These are phyloP conservation scores for Speleostelium caveatum DNA, from an alignment of 78 protist genomes.

Conservation along the genomic window DNA sequence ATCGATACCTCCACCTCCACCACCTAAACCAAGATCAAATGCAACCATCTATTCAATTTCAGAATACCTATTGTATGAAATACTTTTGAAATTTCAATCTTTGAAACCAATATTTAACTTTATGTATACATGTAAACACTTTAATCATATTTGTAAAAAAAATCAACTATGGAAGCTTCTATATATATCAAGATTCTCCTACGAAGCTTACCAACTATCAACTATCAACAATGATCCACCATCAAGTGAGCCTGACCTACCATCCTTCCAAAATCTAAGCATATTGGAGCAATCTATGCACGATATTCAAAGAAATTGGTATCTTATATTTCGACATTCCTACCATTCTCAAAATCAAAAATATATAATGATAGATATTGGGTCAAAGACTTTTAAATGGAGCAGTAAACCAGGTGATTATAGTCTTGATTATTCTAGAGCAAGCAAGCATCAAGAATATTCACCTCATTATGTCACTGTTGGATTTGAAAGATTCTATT, in stretches of 20 bases:
- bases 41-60: neutral
- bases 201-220: constrained; percentile 3
- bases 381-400: neutral
- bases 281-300: neutral
- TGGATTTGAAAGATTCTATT: constrained; percentile 13
- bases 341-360: neutral
- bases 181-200: constrained; percentile 3
- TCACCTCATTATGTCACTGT: constrained; percentile 60
- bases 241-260: no score
- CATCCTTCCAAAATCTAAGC: neutral
- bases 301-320: neutral
- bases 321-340: neutral
- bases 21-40: neutral
- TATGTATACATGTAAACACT: constrained; percentile 10
- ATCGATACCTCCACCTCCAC: constrained; percentile 8
- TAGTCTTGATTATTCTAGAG: neutral
- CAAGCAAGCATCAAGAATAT: constrained; percentile 33
- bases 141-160: neutral
- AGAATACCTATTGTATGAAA: neutral
- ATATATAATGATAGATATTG: constrained; percentile 15
- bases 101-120: neutral
- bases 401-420: neutral
- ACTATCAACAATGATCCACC: neutral
- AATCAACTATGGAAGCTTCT: constrained; percentile 36
- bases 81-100: neutral